Conservation (phyloP, 345 rosid genomes). For the Gossypium arboreum region DNA sequence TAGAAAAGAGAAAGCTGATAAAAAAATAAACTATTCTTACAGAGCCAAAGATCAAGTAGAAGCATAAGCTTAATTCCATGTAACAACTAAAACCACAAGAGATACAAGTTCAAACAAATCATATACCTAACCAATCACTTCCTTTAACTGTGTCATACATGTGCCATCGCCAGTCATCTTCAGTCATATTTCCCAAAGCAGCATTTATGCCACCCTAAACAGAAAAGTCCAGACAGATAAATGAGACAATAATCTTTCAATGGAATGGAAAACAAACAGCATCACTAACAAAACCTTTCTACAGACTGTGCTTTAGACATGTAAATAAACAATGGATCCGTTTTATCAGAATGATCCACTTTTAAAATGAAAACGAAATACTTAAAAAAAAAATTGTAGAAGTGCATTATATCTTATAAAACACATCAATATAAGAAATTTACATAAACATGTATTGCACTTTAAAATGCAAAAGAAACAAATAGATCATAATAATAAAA, state of each 20-base stretch:
- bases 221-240: neutral
- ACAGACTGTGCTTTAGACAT: neutral
- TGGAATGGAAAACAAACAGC: neutral
- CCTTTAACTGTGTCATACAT: conserved; percentile 99
- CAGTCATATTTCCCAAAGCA: conserved; percentile 93
- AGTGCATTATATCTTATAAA: neutral
- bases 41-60: neutral
- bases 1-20: neutral
- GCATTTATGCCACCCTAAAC: conserved; percentile 98
- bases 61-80: neutral
- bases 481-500: neutral
- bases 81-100: conserved; percentile 17
- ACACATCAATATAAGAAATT: neutral
- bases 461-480: neutral
- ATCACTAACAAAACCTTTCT: neutral
- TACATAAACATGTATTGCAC: neutral
- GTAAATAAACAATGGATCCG: neutral
- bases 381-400: neutral
- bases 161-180: conserved; percentile 99
- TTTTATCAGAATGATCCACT: conserved; percentile 6
- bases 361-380: neutral
- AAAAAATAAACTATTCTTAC: neutral
- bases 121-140: conserved; percentile 95
- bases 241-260: neutral
- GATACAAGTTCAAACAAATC: conserved; percentile 1